Conservation (phyloP, 2,329 filamentous ascomycete genomes). For the Stachybotrys chartarum region DNA sequence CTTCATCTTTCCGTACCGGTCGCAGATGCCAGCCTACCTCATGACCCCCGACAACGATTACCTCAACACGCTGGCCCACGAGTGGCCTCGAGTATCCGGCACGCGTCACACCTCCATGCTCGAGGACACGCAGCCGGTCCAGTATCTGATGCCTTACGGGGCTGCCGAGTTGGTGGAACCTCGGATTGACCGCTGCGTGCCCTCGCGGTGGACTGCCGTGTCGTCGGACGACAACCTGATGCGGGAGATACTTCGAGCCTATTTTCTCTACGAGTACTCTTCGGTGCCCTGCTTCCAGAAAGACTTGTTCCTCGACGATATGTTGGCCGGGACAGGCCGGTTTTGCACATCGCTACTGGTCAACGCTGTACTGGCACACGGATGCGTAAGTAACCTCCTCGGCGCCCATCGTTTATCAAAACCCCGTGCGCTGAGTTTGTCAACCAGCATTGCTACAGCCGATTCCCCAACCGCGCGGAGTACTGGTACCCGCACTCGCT, state of each 20-base stretch:
- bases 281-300: slow-evolving; percentile 25
- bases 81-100: slow-evolving; percentile 2
- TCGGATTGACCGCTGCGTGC: slow-evolving; percentile 14
- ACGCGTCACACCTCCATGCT: not conserved
- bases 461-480: slow-evolving; percentile 17
- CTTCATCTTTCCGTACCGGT: slow-evolving; percentile 25
- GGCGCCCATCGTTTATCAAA: not conserved
- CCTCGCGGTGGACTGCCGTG: slow-evolving; percentile 26
- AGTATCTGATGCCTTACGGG: slow-evolving; percentile 23
- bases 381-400: slow-evolving; percentile 18
- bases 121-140: not conserved
- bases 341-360: slow-evolving; percentile 29
- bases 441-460: slow-evolving; percentile 18
- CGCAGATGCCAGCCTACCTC: slow-evolving; percentile 19
- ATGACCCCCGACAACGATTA: slow-evolving; percentile 11
- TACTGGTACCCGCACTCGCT: slow-evolving; percentile 27
- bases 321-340: slow-evolving; percentile 15
- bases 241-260: slow-evolving; percentile 15
- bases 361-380: slow-evolving; percentile 23
- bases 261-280: slow-evolving; percentile 21
- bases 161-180: slow-evolving; percentile 21
- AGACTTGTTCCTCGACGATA: slow-evolving; percentile 26
- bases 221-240: slow-evolving; percentile 21
- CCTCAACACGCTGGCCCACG: slow-evolving; percentile 13
- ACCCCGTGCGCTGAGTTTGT: not conserved